Evolutionary conservation across 768 basidiomycete genomes (phyloP).

Genomic region (Psilocybe azurescens): DNA sequence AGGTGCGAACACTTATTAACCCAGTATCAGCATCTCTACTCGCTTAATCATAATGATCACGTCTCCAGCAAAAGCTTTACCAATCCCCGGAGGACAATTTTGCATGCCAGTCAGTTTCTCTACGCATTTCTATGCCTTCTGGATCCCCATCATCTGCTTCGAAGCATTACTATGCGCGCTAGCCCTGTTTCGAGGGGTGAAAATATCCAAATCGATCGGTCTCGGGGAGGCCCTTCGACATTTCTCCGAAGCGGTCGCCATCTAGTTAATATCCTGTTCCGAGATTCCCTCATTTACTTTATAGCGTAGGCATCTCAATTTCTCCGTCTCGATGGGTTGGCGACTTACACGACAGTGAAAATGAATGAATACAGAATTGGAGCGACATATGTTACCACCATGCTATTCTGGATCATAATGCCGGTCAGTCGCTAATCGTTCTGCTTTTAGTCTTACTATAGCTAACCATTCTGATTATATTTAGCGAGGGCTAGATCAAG

Average conservation of each 20-base stretch:
- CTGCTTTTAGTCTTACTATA: background rate
- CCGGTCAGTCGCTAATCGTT: background rate
- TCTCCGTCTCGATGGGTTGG: background rate
- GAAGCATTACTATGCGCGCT: background rate
- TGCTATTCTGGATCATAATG: conserved; percentile 2
- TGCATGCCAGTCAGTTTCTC: background rate
- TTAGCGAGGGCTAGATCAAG: too few species aligned
- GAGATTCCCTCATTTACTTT: conserved; percentile 6
- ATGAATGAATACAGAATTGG: background rate
- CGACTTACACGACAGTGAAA: background rate
- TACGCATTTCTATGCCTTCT: background rate
- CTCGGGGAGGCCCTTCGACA: too few species aligned
- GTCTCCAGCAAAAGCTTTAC: background rate
- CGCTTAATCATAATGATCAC: too few species aligned
- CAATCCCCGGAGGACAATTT: background rate
- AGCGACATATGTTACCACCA: background rate
- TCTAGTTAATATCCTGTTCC: background rate
- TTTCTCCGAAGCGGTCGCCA: background rate
- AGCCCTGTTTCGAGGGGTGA: background rate
- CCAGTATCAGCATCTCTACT: too few species aligned
- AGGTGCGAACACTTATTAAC: background rate
- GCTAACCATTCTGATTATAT: too few species aligned
- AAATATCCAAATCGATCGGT: background rate
- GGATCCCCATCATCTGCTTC: conserved; percentile 1
- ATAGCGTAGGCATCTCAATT: background rate